phyloP scores from a whole-genome alignment of 768 basidiomycete species.

The Hortiboletus flavorubellus region DNA sequence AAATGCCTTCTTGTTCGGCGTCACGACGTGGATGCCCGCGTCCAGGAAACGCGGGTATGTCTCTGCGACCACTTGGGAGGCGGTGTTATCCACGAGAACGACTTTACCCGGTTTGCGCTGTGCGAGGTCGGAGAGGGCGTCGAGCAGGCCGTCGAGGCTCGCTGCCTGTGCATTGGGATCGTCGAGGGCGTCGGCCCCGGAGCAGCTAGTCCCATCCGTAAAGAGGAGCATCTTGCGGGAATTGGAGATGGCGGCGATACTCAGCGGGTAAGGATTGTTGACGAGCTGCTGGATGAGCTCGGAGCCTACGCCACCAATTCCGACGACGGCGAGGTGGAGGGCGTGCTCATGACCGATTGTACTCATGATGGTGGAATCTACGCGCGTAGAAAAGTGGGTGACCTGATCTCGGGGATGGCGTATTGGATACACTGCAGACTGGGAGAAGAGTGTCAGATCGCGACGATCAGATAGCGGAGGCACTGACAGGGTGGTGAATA shows the following conservation, averaged over 20 bases:
- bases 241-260: constrained; percentile 65
- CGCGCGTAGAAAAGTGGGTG: constrained; percentile 1
- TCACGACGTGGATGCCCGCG: constrained; percentile 82
- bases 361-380: constrained; percentile 13
- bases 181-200: constrained; percentile 51
- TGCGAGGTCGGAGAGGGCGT: constrained; percentile 45
- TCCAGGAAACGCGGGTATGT: constrained; percentile 78
- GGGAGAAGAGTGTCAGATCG: constrained; percentile 6
- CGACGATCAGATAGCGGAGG: constrained; percentile 4
- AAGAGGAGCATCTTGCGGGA: constrained; percentile 60
- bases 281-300: constrained; percentile 83
- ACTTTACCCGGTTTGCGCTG: constrained; percentile 45
- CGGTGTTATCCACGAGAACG: constrained; percentile 89
- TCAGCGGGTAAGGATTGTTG: constrained; percentile 55
- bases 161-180: constrained; percentile 30
- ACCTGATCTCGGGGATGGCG: background rate
- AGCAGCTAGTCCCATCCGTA: constrained; percentile 39
- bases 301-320: constrained; percentile 89
- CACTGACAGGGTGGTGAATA: constrained; percentile 1
- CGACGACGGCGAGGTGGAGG: constrained; percentile 72
- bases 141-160: constrained; percentile 39
- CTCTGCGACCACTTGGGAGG: constrained; percentile 74
- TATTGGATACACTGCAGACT: background rate
- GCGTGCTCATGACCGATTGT: constrained; percentile 22
- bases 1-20: constrained; percentile 97